Conservation (phyloP, 306 rosid species). For the apple (Malus domestica) region ASM211411v1 NC_041790.1:26486501-26487000, state of each 20-base stretch:
- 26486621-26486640: neutral
- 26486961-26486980: neutral
- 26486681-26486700: neutral
- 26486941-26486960: neutral
- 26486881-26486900: neutral
- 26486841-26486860: neutral
- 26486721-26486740: too few relatives aligned
- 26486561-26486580: too few relatives aligned
- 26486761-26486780: neutral
- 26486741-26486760: neutral
- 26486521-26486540: too few relatives aligned
- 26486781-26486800: neutral
- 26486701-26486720: neutral
- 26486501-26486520: too few relatives aligned
- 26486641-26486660: neutral
- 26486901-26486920: neutral
- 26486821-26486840: neutral
- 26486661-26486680: neutral
- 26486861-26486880: neutral
- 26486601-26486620: too few relatives aligned
- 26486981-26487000: neutral
- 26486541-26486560: too few relatives aligned
- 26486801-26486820: neutral
- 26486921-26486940: neutral
- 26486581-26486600: too few relatives aligned